Base-by-base conservation (phyloP, 2,329 filamentous ascomycete species). In the Exophiala sp. region DNA sequence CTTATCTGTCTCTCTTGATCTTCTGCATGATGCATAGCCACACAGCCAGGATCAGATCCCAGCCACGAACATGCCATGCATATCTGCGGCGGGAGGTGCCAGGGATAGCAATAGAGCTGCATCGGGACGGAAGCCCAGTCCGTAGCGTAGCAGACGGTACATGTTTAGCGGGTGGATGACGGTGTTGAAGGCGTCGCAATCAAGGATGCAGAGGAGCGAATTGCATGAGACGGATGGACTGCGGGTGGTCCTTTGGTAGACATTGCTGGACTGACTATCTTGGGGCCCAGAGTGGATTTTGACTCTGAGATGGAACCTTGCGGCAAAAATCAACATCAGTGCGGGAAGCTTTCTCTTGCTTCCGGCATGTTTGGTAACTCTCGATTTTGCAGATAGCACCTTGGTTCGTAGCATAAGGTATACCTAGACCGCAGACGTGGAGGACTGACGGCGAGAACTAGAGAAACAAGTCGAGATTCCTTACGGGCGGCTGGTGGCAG, bases 21-120 rank as follows among this genome's bases (percentile, higher is more conserved):
- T 22, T 41, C 38, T 24, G 38, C 38, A 23, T 41, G n/a, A 27
- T 48, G 50, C 53, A 56, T 56, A 52, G 53, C 53, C 53, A 56
- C 53, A 52, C 19, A 7, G 38, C 22, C 8, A 41, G 19, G 21
- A 41, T 5, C 34, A 41, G 8, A 14, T 13, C 38, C 38, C 38
- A 41, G 38, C 38, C 38, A 41, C 38, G 38, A 24, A 7, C 9
- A 6, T 7, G 38, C 38, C 10, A 23, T n/a, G n/a, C 9, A n/a
- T 22, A n/a, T 23, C n/a, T 41, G 38, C 2, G 11, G 19, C 19
- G 19, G 19, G 38, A 24, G 21, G 19, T n/a, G 29, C 51, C 54
- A 49, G 50, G 53, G 54, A 57, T 57, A 54, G 54, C 35, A 57
- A 21, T 47, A 18, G 40, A 29, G 34, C 27, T 42, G 50, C 50